phyloP scores from a whole-genome alignment of 2,329 filamentous ascomycete species.

The Sarocladium oryzae region DNA sequence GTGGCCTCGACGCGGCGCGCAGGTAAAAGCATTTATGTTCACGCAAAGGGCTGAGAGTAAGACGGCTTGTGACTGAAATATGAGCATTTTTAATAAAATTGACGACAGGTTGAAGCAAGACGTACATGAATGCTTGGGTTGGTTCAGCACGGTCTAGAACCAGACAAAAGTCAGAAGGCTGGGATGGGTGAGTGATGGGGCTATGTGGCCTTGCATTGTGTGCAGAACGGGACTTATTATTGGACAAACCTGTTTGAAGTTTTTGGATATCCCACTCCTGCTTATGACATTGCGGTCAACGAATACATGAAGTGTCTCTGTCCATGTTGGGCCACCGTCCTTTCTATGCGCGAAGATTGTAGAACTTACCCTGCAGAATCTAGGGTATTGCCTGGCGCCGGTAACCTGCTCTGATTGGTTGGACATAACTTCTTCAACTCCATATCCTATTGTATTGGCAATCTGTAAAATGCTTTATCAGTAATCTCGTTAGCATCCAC shows the following conservation, averaged over 20 bases:
- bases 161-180: not conserved
- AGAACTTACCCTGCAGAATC: not conserved
- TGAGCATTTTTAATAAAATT: slow-evolving; percentile 1
- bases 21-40: not conserved
- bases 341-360: no score
- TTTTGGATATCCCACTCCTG: not conserved
- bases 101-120: not conserved
- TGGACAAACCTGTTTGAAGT: not conserved
- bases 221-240: not conserved
- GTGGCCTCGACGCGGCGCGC: slow-evolving; percentile 42
- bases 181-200: not conserved
- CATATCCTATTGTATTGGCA: no score
- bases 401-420: no score
- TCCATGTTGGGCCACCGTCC: no score
- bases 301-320: not conserved
- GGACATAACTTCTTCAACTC: no score
- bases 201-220: not conserved
- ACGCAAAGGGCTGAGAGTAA: not conserved
- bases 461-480: no score
- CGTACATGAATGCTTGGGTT: not conserved
- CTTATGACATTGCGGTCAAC: not conserved
- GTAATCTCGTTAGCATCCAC: no score
- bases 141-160: not conserved
- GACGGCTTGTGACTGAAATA: not conserved
- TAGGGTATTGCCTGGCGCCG: no score